Conservation (phyloP, 2,329 filamentous ascomycete species). For the Claviceps digitariae region DNA sequence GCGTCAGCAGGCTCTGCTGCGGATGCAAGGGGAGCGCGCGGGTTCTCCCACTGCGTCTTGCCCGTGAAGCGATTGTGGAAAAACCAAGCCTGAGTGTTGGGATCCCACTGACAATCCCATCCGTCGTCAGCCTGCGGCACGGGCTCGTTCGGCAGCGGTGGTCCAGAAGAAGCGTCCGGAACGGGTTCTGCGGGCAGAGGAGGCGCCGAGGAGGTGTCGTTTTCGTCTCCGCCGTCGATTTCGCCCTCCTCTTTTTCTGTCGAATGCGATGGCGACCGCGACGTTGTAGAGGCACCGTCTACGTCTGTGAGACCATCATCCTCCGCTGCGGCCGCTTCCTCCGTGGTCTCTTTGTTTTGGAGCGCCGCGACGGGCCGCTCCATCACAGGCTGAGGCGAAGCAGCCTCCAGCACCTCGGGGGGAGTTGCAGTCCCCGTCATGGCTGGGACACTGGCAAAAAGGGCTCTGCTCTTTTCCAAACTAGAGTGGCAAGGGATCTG, state of each 20-base stretch:
- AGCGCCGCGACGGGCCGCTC: constrained; percentile 8
- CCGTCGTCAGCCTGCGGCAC: constrained; percentile 49
- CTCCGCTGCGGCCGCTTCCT: background rate
- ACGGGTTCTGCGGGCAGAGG: constrained; percentile 23
- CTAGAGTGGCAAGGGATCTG: constrained; percentile 8
- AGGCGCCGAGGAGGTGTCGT: constrained; percentile 5
- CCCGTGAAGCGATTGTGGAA: constrained; percentile 75
- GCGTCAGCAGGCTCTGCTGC: background rate
- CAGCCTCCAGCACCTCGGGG: background rate
- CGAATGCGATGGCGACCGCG: background rate
- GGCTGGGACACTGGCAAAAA: background rate
- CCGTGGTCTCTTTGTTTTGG: constrained; percentile 6
- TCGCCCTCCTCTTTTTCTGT: constrained; percentile 3
- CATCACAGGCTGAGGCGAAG: constrained; percentile 6
- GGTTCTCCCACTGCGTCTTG: constrained; percentile 74
- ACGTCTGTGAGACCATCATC: background rate
- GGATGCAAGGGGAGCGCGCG: constrained; percentile 42
- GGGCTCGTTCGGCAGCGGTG: constrained; percentile 30
- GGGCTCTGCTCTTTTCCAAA: constrained; percentile 5
- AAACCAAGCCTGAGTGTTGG: constrained; percentile 55
- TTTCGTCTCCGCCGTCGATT: constrained; percentile 1
- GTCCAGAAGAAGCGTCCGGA: constrained; percentile 11
- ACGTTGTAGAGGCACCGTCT: background rate
- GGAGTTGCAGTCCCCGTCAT: constrained; percentile 4
- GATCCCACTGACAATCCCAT: constrained; percentile 73